Percentiles rank a stretch among this genome's conserved stretches.
These are phyloP conservation scores for Aphanocladium album DNA, from an alignment of 2,329 filamentous ascomycete species.

Conservation along the genomic window DNA sequence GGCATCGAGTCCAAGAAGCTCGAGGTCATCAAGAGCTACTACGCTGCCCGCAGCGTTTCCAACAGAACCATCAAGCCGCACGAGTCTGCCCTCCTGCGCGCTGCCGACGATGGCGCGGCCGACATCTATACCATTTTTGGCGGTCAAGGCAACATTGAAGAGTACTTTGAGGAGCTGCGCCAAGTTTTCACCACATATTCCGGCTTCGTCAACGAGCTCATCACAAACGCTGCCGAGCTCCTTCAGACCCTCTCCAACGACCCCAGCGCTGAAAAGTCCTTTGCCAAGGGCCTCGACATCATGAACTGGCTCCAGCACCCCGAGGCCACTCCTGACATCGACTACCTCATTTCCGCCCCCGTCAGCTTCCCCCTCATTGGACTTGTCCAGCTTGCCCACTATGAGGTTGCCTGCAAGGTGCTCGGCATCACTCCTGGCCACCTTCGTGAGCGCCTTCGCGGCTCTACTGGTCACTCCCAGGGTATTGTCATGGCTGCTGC, in stretches of 20 bases:
- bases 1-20: constrained; percentile 93
- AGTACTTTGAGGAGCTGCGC: constrained; percentile 97
- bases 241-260: constrained; percentile 81
- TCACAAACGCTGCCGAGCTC: constrained; percentile 75
- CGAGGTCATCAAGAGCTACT: constrained; percentile 85
- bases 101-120: constrained; percentile 76
- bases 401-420: constrained; percentile 87
- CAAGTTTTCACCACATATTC: constrained; percentile 89
- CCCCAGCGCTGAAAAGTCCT: constrained; percentile 86
- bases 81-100: constrained; percentile 86
- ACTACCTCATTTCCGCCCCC: constrained; percentile 90
- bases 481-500: constrained; percentile 90
- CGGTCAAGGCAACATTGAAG: constrained; percentile 97
- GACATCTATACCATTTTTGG: constrained; percentile 92
- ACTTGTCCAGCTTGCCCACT: constrained; percentile 92
- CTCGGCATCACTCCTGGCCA: constrained; percentile 86
- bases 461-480: constrained; percentile 93
- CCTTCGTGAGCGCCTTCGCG: constrained; percentile 75
- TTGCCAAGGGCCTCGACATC: constrained; percentile 93
- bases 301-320: constrained; percentile 87
- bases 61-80: constrained; percentile 86
- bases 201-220: constrained; percentile 80
- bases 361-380: constrained; percentile 96
- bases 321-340: constrained; percentile 85
- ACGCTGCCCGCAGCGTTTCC: constrained; percentile 75